These are phyloP conservation scores for Tolypocladium nubicola DNA, from an alignment of 2,329 filamentous ascomycete species.

Conservation along the genomic window DNA sequence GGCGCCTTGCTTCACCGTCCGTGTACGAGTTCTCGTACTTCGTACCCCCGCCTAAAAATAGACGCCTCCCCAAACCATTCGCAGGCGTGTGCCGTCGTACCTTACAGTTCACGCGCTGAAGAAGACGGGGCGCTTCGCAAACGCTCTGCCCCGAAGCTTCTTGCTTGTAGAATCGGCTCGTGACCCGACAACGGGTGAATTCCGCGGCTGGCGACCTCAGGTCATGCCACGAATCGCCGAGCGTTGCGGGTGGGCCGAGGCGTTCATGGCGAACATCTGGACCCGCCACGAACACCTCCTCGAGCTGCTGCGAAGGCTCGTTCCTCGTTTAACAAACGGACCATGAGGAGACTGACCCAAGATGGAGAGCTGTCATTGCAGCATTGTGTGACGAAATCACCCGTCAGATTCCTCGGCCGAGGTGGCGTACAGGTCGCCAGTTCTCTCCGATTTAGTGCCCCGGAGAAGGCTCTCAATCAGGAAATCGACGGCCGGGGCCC, in stretches of 20 bases:
- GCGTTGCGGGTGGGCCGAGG: background rate
- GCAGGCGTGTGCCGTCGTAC: background rate
- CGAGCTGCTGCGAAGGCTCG: background rate
- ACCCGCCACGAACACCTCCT: background rate
- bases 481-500: conserved; percentile 8
- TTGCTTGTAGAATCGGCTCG: background rate
- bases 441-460: conserved; percentile 5
- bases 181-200: background rate
- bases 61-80: background rate
- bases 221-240: background rate
- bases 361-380: background rate
- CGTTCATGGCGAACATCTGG: background rate
- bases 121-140: too few species aligned
- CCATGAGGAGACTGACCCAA: background rate
- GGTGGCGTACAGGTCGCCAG: background rate
- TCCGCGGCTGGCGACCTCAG: background rate
- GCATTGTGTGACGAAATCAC: background rate
- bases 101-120: too few species aligned
- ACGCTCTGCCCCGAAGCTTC: background rate
- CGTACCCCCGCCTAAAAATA: background rate
- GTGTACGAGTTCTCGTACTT: background rate
- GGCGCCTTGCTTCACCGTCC: background rate
- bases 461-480: conserved; percentile 11
- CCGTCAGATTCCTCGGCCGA: conserved; percentile 1
- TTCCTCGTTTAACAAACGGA: background rate